Evolutionary conservation across 1,284 basidiomycete genomes (phyloP), one percentile per base, ranked within the genome.

Genomic region (Ceratobasidium sp.): DNA sequence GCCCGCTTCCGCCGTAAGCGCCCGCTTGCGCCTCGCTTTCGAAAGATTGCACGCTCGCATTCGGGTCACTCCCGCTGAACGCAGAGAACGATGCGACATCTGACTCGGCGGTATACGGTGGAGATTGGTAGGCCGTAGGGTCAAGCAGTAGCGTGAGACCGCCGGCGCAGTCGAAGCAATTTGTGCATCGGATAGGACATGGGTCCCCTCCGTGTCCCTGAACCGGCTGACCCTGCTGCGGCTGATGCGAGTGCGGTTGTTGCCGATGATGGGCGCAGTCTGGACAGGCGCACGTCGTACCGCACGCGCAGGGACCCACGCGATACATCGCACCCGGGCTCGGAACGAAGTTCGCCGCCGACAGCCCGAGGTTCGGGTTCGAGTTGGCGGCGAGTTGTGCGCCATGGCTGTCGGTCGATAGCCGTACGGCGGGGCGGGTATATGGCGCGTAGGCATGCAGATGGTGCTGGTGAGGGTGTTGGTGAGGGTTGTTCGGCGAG

Each of bases 221-320:
- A 18, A 66, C 15, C 9, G 72, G 72, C 56, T 72, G 70, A 40
- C 28, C 26, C n/a, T 61, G 44, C 10, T 66, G 23, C 3, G 72
- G 44, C 26, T 33, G 44, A 42, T 76, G 72, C 13, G 46, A 40
- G n/a, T 76, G 72, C 9, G 78, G 78, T 15, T 53, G 44, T 23
- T 55, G 46, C 26, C 91, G 90, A 82, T 94, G 93, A 81, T 92
- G 87, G 26, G 89, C 83, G 82, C 93, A 94, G 42, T 92, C 93
- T 0, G 92, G 92, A 83, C 93, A 94, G n/a, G 87, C 88, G 82
- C 93, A 94, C 58, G 86, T 84, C 51, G 90, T 84, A 39, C 93
- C 92, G 82, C 93, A 94, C 15, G 90, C 91, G 82, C 93, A 94
- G 4, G 86, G 80, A 10, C 72, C 70, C 86, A 83, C 78, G 82